These are phyloP conservation scores for Kitagawia praeruptora DNA, from an alignment of 129 eudicot genomes.

Conservation along the genomic window DNA sequence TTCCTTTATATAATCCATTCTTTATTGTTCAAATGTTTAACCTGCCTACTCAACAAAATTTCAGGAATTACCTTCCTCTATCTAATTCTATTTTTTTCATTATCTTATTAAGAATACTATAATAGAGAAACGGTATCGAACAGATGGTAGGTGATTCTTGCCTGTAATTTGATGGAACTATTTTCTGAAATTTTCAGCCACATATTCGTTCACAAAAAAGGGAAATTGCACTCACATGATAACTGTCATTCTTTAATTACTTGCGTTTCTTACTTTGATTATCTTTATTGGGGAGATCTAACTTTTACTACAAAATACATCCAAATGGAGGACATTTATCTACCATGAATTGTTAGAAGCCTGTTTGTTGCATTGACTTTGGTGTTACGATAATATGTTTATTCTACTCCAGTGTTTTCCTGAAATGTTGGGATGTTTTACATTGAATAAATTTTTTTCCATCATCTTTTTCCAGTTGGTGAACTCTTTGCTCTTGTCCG, in stretches of 20 bases:
- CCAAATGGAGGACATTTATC: no score
- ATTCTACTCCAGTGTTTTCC: no score
- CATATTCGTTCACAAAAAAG: no score
- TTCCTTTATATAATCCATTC: not conserved
- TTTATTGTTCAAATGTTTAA: not conserved
- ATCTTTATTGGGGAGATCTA: no score
- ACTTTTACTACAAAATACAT: no score
- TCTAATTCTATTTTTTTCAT: not conserved
- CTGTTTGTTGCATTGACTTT: no score
- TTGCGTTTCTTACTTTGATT: no score
- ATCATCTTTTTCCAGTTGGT: constrained; percentile 46
- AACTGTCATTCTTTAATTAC: no score
- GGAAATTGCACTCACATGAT: no score
- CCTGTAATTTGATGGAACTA: not conserved
- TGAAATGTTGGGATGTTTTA: no score
- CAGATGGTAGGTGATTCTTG: constrained; percentile 47
- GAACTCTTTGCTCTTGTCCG: constrained; percentile 77
- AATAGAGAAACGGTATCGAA: constrained; percentile 76
- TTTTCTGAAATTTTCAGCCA: not conserved
- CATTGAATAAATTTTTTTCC: not conserved
- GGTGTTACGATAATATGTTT: no score
- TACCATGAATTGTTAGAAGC: no score
- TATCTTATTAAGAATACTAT: constrained; percentile 31
- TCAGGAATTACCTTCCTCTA: not conserved
- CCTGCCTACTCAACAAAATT: not conserved